A percentile compares a stretch with the other conserved stretches of the same genome.
Conservation (phyloP, 208 protist species). For the Entamoeba invadens region DNA sequence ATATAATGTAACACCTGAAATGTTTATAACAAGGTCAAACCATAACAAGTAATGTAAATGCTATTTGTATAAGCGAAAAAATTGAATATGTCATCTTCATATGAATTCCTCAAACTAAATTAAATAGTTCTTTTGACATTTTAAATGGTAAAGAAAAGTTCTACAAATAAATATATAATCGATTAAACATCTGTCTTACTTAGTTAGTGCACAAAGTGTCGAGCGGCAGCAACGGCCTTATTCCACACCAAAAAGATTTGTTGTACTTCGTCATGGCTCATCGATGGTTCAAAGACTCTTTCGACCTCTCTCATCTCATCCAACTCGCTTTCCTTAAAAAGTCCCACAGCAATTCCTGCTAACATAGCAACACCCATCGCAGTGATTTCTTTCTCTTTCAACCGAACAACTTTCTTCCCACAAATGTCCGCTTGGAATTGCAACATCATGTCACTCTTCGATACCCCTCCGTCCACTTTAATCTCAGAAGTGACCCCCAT, state of each 20-base stretch:
- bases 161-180: too few species aligned
- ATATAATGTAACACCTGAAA: too few species aligned
- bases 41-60: not conserved
- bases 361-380: constrained; percentile 43
- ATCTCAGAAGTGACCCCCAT: constrained; percentile 54
- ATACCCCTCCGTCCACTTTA: constrained; percentile 79
- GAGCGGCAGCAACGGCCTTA: not conserved
- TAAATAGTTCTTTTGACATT: too few species aligned
- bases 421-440: constrained; percentile 73
- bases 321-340: not conserved
- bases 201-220: not conserved
- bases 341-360: constrained; percentile 37
- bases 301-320: not conserved
- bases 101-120: too few species aligned
- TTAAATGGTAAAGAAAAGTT: too few species aligned
- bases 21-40: too few species aligned
- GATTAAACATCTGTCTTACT: too few species aligned
- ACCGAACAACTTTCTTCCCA: not conserved
- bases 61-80: not conserved
- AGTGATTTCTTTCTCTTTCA: constrained; percentile 33
- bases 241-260: not conserved
- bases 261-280: not conserved
- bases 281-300: not conserved
- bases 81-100: not conserved
- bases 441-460: constrained; percentile 60